phyloP scores from a whole-genome alignment of 345 rosid species.

The Brassica cretica region DNA sequence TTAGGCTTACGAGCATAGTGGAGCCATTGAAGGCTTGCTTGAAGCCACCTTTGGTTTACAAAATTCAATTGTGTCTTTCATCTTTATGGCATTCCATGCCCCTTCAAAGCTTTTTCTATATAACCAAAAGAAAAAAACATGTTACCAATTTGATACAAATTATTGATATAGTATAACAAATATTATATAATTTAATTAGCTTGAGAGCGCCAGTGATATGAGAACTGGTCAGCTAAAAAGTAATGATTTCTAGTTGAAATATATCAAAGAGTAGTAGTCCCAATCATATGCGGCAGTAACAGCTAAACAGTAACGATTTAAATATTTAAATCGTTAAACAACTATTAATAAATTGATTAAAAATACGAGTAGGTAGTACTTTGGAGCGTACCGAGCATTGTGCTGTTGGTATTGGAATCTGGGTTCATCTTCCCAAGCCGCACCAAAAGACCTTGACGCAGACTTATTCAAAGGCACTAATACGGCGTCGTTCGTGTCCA shows the following conservation, averaged over 20 bases:
- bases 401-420: conserved; percentile 43
- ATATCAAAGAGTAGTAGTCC: conserved; percentile 13
- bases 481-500: conserved; percentile 50
- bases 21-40: conserved; percentile 45
- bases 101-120: conserved; percentile 54
- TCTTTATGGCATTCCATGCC: conserved; percentile 39
- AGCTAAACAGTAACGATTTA: conserved; percentile 2
- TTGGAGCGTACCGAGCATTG: conserved; percentile 41
- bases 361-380: not conserved
- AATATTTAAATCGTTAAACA: not conserved
- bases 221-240: conserved; percentile 6
- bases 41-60: conserved; percentile 38
- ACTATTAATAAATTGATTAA: not conserved
- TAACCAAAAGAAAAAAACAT: not conserved
- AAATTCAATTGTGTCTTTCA: conserved; percentile 40
- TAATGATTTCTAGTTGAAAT: not conserved
- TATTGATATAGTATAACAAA: not conserved
- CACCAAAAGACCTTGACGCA: conserved; percentile 28
- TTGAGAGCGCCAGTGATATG: conserved; percentile 10
- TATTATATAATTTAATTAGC: conserved; percentile 1
- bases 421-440: conserved; percentile 43
- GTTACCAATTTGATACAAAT: conserved; percentile 13
- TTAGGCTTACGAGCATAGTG: conserved; percentile 66
- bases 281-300: conserved; percentile 9
- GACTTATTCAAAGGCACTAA: conserved; percentile 42